Evolutionary conservation across 306 rosid species (phyloP), one percentile per base, ranked within the genome.

Genomic region (Cajanus cajan): DNA sequence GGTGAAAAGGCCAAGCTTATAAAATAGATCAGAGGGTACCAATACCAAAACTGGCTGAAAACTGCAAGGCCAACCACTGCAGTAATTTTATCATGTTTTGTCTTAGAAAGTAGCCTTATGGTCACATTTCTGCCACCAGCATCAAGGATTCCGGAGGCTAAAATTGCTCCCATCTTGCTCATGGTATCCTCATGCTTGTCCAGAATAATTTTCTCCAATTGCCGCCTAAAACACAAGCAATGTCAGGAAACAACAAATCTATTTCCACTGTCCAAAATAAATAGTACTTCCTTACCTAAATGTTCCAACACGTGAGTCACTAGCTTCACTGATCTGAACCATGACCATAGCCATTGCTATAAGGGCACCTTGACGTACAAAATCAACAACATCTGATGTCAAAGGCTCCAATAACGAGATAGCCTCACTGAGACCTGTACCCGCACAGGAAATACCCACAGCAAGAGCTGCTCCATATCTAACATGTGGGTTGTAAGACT

Each of bases 151-250:
- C 98, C 98, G 12, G 98, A 92, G 61, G 98, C 98, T 85, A 95
- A 87, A 79, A 95, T 95, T 64, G 98, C 98, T 68, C 98, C 98
- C 98, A 95, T 95, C 88, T 95, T 95, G 91, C 98, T 95, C 98
- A 95, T 95, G 57, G 98, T 95, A 79, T 95, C 98, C 82, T 95
- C 98, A 61, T 95, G 98, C 92, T 95, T 95, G 84, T 95, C 98
- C 24, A 95, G 87, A 76, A 95, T 95, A 54, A 95, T 95, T 84
- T 95, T 95, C 88, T 95, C 98, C 89, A 95, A 80, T 76, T 95
- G 97, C 21, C 97, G 97, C 92, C 98, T 95, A 82, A 44, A 62
- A 68, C 33, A 51, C 31, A 52, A 28, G n/a, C 15, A 48, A 79
- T 6, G 58, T 78, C 36, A 82, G 78, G 65, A 31, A 41, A 44